A percentile compares a stretch with the other conserved stretches of the same genome.
Conservation (phyloP, 164 flowering plant species). For the Annona cherimola region DNA sequence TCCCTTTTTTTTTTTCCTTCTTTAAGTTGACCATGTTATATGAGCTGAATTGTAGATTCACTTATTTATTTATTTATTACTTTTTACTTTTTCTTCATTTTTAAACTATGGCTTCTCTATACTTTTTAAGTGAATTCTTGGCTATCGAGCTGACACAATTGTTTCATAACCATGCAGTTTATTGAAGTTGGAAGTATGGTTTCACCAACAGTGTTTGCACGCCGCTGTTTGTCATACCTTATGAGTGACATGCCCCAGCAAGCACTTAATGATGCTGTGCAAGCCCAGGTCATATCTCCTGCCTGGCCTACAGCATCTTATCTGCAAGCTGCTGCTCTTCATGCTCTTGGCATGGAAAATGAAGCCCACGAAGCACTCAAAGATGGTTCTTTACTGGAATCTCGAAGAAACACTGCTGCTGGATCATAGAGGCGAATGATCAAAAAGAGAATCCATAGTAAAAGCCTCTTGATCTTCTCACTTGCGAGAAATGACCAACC, state of each 20-base stretch:
- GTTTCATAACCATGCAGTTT: constrained; percentile 47
- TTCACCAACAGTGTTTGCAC: constrained; percentile 86
- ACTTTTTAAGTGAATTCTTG: too few species aligned
- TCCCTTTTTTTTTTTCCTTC: too few species aligned
- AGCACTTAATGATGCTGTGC: constrained; percentile 78
- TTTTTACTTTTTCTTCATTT: too few species aligned
- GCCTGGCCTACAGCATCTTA: constrained; percentile 83
- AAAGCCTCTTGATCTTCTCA: background rate
- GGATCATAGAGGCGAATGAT: constrained; percentile 1
- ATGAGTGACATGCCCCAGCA: constrained; percentile 74
- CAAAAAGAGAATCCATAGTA: background rate
- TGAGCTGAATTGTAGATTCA: too few species aligned
- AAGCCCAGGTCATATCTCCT: constrained; percentile 83
- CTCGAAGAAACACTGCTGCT: constrained; percentile 28
- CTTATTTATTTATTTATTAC: too few species aligned
- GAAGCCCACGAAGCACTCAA: constrained; percentile 72
- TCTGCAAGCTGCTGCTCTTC: constrained; percentile 75
- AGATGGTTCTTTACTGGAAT: constrained; percentile 73
- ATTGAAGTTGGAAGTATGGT: constrained; percentile 87
- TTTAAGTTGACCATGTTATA: too few species aligned
- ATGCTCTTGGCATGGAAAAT: constrained; percentile 57
- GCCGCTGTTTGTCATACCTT: constrained; percentile 75
- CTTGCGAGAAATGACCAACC: background rate
- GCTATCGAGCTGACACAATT: background rate
- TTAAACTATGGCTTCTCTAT: too few species aligned